Base-by-base conservation (phyloP, 2,329 filamentous ascomycete genomes). In the Sphaerulina vaccinii region DNA sequence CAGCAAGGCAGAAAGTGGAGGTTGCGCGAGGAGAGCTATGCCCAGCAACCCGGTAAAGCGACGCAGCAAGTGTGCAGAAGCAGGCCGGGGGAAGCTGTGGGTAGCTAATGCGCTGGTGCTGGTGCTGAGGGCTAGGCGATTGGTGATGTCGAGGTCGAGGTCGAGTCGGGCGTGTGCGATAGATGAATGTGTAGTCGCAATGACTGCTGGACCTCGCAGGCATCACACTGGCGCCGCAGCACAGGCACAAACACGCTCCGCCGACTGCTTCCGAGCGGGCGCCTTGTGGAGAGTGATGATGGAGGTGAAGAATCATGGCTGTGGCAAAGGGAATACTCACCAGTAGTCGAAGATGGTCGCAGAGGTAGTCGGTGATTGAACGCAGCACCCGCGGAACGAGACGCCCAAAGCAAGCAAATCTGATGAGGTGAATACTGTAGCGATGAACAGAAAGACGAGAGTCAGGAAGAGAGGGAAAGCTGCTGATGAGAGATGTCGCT, bases 1-100 rank as follows among this genome's bases (percentile, higher is more conserved):
- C n/a, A n/a, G n/a, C 47, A 55, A 47, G 49, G 51, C 45, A 29
- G 49, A 38, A 46, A 42, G 37, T 35, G 47, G 38, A 49, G 38
- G 37, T 49, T 49, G 45, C 46, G 36, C 43, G 45, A 48, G 35
- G 36, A 35, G 45, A 29, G 40, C 36, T 19, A 13, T 35, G 42
- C 39, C 47, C 47, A 40, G 47, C 19, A 38, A 50, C 38, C 47
- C 39, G 47, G 47, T 48, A 35, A 21, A 39, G 36, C 11, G 11
- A 21, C 37, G 35, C 35, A 29, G 45, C 36, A 21, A 35, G 16
- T 23, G 45, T 39, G 45, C 35, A 39, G 36, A 39, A 39, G 16
- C 19, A 18, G n/a, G 35, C 32, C 16, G 18, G 43, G 36, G 44
- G 15, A 45, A 22, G 42, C 16, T 45, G 42, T 45, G 6, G 15